These are phyloP conservation scores for Galerina marginata DNA, from an alignment of 768 basidiomycete genomes.

Conservation along the genomic window DNA sequence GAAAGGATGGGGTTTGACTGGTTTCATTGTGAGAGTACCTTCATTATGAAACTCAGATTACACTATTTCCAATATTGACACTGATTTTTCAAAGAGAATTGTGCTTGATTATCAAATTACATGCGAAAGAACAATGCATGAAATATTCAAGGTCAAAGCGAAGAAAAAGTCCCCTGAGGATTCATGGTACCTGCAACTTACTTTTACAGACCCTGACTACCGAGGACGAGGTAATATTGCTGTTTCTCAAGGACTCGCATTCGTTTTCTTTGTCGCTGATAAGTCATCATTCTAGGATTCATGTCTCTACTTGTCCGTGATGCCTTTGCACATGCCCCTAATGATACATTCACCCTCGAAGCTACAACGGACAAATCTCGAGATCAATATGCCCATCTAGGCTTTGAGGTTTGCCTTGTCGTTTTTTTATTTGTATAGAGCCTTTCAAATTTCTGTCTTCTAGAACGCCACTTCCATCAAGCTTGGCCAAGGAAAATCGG, in stretches of 20 bases:
- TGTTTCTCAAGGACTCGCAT: not conserved
- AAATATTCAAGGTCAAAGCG: conserved; percentile 23
- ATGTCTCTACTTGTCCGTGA: conserved; percentile 36
- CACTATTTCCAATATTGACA: not conserved
- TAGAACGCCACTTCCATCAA: conserved; percentile 22
- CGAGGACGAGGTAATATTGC: conserved; percentile 32
- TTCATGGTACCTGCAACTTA: conserved; percentile 36
- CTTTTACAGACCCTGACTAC: conserved; percentile 30
- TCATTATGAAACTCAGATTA: not conserved
- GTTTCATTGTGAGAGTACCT: conserved; percentile 21
- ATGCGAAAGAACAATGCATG: conserved; percentile 21
- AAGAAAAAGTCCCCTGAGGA: conserved; percentile 25
- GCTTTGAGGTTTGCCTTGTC: conserved; percentile 31
- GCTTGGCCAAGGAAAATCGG: conserved; percentile 27
- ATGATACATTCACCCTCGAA: conserved; percentile 30
- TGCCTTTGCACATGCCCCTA: conserved; percentile 27
- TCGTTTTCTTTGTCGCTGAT: not conserved
- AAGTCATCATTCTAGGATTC: conserved; percentile 21
- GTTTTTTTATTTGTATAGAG: not conserved
- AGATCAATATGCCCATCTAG: conserved; percentile 36
- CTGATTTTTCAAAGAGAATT: conserved; percentile 18
- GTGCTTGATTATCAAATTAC: conserved; percentile 27
- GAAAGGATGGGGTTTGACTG: conserved; percentile 23
- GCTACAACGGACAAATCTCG: conserved; percentile 33
- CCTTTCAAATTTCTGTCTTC: not conserved